Evolutionary conservation across 106 monocot genomes (phyloP).

Genomic region (Cymbidium sinense): DNA sequence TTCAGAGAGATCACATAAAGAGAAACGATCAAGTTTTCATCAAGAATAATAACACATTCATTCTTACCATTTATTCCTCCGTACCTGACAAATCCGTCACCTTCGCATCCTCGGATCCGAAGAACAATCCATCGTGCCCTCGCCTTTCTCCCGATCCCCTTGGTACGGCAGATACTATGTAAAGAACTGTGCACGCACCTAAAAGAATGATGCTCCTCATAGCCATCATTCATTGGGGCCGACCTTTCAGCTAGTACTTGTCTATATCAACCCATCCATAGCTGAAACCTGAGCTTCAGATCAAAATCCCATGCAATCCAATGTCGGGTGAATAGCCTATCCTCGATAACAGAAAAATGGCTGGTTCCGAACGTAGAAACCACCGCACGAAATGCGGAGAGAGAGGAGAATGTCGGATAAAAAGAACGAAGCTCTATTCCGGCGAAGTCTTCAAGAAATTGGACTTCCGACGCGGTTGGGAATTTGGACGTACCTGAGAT

Average conservation of each 20-base stretch:
- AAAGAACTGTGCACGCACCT: neutral
- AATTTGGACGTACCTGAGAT: neutral
- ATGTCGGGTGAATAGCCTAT: neutral
- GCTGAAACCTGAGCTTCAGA: neutral
- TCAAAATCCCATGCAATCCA: neutral
- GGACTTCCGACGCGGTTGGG: neutral
- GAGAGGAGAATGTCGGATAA: neutral
- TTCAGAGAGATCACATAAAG: neutral
- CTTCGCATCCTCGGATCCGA: neutral
- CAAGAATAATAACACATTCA: neutral
- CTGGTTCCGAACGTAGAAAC: neutral
- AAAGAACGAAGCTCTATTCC: neutral
- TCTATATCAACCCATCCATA: neutral
- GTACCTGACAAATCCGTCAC: constrained; percentile 3
- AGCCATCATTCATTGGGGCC: neutral
- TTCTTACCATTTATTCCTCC: constrained; percentile 6
- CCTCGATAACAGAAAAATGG: neutral
- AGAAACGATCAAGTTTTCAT: neutral
- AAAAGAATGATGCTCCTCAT: neutral
- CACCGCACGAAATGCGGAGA: neutral
- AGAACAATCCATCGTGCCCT: neutral
- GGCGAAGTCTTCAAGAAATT: neutral
- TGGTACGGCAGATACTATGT: neutral
- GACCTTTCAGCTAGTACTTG: neutral
- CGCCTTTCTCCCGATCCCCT: neutral